Conservation (phyloP, 1,139 yeast species). For the Candida sanyaensis region DNA sequence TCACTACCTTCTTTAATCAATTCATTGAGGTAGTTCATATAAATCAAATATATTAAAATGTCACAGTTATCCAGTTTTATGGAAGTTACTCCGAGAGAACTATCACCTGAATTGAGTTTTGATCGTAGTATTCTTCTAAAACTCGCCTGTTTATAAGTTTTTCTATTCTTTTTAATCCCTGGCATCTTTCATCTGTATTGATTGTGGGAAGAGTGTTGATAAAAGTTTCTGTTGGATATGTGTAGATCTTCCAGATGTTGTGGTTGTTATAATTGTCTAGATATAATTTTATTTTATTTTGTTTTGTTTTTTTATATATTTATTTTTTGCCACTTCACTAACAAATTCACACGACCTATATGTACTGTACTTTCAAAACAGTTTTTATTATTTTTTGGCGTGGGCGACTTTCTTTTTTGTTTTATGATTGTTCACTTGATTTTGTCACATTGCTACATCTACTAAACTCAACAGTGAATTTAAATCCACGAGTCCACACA, state of each 20-base stretch:
- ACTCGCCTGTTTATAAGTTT: conserved; percentile 22
- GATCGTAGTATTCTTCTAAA: conserved; percentile 18
- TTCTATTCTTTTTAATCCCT: conserved; percentile 13
- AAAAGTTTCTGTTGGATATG: background rate
- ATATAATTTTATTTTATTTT: background rate
- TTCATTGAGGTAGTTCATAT: conserved; percentile 45
- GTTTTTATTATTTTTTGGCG: too few species aligned
- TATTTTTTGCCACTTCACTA: too few species aligned
- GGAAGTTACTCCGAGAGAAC: background rate
- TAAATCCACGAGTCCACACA: too few species aligned
- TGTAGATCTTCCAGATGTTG: background rate
- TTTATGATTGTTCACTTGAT: too few species aligned
- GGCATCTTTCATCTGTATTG: conserved; percentile 6
- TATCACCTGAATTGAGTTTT: conserved; percentile 10
- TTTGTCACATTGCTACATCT: too few species aligned
- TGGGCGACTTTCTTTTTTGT: too few species aligned
- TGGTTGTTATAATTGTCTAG: background rate
- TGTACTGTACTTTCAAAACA: too few species aligned
- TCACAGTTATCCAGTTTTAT: conserved; percentile 43
- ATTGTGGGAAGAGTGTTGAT: background rate
- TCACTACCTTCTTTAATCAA: conserved; percentile 22
- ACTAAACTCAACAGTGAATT: too few species aligned
- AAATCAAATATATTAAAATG: conserved; percentile 49
- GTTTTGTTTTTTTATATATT: too few species aligned
- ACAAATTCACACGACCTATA: too few species aligned